phyloP scores from a whole-genome alignment of 345 rosid species.

The Melaleuca alternifolia region DNA sequence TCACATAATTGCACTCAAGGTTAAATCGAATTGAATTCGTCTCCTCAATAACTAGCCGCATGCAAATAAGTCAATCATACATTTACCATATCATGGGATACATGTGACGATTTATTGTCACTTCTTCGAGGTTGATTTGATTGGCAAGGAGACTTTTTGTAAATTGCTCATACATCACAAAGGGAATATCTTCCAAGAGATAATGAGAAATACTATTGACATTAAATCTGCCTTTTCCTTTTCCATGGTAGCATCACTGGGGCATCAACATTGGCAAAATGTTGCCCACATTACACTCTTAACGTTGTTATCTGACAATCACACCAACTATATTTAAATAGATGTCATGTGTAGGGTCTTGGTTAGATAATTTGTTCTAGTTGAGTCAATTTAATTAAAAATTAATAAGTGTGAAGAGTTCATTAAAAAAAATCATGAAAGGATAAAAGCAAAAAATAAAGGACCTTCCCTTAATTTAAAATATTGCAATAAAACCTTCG shows the following conservation, averaged over 20 bases:
- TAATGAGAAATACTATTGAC: neutral
- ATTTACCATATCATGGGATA: neutral
- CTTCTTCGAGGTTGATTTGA: neutral
- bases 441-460: too few relatives aligned
- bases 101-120: neutral
- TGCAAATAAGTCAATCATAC: neutral
- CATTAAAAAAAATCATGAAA: too few relatives aligned
- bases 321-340: too few relatives aligned
- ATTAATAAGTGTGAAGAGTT: too few relatives aligned
- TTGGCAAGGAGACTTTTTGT: neutral
- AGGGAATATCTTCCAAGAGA: neutral
- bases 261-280: neutral
- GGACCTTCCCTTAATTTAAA: too few relatives aligned
- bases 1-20: neutral
- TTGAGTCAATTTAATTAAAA: too few relatives aligned
- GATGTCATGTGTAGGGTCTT: too few relatives aligned
- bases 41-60: neutral
- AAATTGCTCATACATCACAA: neutral
- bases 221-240: neutral
- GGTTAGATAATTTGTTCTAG: too few relatives aligned
- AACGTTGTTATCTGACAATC: too few relatives aligned
- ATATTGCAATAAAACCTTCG: too few relatives aligned
- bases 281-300: neutral
- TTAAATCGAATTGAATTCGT: fast-evolving
- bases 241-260: too few relatives aligned